Conservation (phyloP, 2,329 filamentous ascomycete genomes). For the Fusarium falciforme region DNA sequence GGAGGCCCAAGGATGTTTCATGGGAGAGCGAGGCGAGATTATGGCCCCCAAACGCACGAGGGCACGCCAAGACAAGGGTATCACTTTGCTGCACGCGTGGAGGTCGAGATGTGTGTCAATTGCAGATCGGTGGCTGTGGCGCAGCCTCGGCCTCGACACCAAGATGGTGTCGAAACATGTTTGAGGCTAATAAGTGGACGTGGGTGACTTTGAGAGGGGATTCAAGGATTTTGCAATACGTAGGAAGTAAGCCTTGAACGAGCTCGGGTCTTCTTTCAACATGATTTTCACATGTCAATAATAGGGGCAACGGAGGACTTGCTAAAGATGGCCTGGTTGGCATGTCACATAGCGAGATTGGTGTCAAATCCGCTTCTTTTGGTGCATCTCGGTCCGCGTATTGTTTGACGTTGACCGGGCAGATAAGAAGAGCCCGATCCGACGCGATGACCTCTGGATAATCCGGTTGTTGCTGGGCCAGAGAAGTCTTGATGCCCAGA, state of each 20-base stretch:
- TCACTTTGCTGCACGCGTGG: not conserved
- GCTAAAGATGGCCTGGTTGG: not conserved
- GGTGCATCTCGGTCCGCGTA: not conserved
- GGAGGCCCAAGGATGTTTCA: not conserved
- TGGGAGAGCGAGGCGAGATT: not conserved
- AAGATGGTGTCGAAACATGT: slow-evolving; percentile 1
- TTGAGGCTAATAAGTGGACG: not conserved
- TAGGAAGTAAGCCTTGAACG: not conserved
- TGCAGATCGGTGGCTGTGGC: slow-evolving; percentile 24
- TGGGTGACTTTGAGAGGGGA: not conserved
- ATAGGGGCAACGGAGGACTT: not conserved
- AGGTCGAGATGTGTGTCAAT: not conserved
- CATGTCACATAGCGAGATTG: not conserved
- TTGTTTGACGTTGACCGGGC: not conserved
- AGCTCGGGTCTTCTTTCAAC: not conserved
- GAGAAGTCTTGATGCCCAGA: not conserved
- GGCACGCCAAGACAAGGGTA: slow-evolving; percentile 25
- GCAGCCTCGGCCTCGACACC: slow-evolving; percentile 1
- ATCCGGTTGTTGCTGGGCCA: not conserved
- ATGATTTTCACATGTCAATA: not conserved
- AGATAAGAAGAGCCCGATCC: not conserved
- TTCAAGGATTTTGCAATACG: not conserved
- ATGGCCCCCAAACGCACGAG: not conserved
- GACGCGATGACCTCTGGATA: not conserved
- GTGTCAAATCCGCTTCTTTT: not conserved